Conservation (phyloP, 805 yeast genomes). For the Yamadazyma laniorum region DNA sequence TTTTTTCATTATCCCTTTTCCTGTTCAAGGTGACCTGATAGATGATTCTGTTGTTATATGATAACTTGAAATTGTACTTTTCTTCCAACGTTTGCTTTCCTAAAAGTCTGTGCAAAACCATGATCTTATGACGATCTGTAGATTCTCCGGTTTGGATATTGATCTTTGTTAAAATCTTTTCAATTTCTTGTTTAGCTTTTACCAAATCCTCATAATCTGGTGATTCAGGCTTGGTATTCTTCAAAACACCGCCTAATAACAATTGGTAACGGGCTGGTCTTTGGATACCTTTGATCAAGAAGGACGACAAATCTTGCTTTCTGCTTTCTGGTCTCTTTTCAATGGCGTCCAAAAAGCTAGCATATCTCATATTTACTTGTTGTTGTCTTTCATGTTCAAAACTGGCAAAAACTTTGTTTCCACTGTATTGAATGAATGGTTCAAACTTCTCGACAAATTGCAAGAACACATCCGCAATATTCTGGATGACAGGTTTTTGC, state of each 20-base stretch:
- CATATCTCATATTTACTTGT: conserved; percentile 83
- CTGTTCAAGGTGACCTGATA: conserved; percentile 71
- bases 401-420: conserved; percentile 92
- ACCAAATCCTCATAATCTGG: conserved; percentile 69
- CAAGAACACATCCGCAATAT: conserved; percentile 82
- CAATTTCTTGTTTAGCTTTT: conserved; percentile 72
- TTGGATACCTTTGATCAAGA: conserved; percentile 91
- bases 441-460: conserved; percentile 85
- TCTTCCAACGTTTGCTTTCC: conserved; percentile 81
- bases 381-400: conserved; percentile 94
- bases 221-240: conserved; percentile 72
- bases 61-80: conserved; percentile 78
- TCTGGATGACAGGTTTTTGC: conserved; percentile 77
- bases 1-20: conserved; percentile 73
- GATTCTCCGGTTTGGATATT: conserved; percentile 91
- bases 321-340: conserved; percentile 82
- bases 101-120: conserved; percentile 56
- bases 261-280: conserved; percentile 94
- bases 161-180: conserved; percentile 70
- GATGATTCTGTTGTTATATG: conserved; percentile 77
- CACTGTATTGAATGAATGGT: conserved; percentile 90
- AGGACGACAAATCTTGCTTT: conserved; percentile 88
- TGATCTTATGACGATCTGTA: conserved; percentile 86
- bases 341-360: conserved; percentile 89
- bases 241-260: conserved; percentile 75